Base-by-base conservation (phyloP, 2,329 filamentous ascomycete genomes). In the Penicillium sp. region DNA sequence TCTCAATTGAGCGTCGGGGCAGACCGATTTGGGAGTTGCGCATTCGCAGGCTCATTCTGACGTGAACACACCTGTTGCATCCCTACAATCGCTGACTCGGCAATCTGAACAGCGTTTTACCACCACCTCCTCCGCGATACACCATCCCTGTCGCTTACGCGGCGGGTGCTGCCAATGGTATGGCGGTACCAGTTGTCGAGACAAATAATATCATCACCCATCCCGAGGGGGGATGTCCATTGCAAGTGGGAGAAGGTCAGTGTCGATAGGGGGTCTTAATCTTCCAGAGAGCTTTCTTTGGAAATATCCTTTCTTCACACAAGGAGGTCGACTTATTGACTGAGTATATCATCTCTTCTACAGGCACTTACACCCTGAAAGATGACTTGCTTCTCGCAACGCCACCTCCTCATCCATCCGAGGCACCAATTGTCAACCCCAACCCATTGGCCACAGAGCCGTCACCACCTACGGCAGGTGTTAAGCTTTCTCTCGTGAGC, bases 341-440 rank as follows among this genome's bases (percentile, higher is more conserved):
- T 53, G 12, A 4, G 35, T 37, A 25, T 18, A 18, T 53, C 51
- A 59, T 60, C 49, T 39, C 55, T 26, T 25, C 3, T 11, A n/a
- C 59, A 93, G 89, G 90, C 62, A 91, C 88, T 52, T 98, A 98
- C 64, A 79, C 87, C 24, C 80, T 97, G 38, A 86, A 90, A 67
- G 91, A 98, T 71, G 88, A 95, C 66, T 75, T 98, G 27, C 86
- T 90, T 58, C 84, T 98, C 48, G 91, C 93, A 39, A 96, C 90
- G 32, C 93, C 93, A 48, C 91, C 91, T 54, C 90, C 90, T 11
- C 93, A 98, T 71, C 93, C 93, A 24, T 95, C 90, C 52, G 93
- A 98, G 75, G 84, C 88, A 9, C 90, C 90, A 24, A 73, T 90
- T 36, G 73, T 86, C 49, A 96, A 94, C 64, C 86, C 88, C 39